Evolutionary conservation across 1,284 basidiomycete species (phyloP).

Genomic region (Trametes hirsuta): DNA sequence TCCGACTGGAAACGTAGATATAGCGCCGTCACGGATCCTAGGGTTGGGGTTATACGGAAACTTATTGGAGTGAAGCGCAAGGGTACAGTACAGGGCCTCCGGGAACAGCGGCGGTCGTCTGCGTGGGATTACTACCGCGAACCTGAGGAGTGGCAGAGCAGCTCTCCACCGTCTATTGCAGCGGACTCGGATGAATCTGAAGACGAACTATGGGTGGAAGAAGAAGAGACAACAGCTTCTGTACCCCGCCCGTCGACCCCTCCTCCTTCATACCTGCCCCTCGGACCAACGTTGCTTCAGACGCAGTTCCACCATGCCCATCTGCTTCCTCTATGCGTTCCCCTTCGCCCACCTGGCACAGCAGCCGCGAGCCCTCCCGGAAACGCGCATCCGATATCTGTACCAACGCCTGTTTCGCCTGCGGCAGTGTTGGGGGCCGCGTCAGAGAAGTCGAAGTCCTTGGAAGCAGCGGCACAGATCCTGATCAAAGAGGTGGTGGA

Average conservation of each 20-base stretch:
- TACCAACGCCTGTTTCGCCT: conserved; percentile 78
- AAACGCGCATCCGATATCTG: conserved; percentile 52
- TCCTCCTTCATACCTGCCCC: conserved; percentile 66
- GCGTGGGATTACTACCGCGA: conserved; percentile 42
- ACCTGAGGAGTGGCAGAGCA: conserved; percentile 49
- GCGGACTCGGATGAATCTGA: conserved; percentile 39
- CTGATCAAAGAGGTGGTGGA: conserved; percentile 70
- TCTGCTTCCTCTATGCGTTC: conserved; percentile 59
- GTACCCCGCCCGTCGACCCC: conserved; percentile 68
- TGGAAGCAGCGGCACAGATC: conserved; percentile 65
- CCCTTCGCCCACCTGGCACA: conserved; percentile 58
- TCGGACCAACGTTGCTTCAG: conserved; percentile 64
- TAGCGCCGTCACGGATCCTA: conserved; percentile 62
- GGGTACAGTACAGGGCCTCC: conserved; percentile 35
- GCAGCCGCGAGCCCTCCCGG: conserved; percentile 46
- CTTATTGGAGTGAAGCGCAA: conserved; percentile 71
- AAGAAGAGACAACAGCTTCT: conserved; percentile 38
- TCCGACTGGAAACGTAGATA: conserved; percentile 55
- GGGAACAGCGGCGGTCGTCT: conserved; percentile 37
- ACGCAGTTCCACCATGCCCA: conserved; percentile 65
- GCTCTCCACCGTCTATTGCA: conserved; percentile 30
- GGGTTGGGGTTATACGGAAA: conserved; percentile 64
- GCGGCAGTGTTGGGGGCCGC: conserved; percentile 63
- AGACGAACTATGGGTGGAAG: conserved; percentile 42
- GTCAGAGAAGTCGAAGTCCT: conserved; percentile 61